Base-by-base conservation (phyloP, 371 early-diverging fungal genomes). In the Mortierella sp. region DNA sequence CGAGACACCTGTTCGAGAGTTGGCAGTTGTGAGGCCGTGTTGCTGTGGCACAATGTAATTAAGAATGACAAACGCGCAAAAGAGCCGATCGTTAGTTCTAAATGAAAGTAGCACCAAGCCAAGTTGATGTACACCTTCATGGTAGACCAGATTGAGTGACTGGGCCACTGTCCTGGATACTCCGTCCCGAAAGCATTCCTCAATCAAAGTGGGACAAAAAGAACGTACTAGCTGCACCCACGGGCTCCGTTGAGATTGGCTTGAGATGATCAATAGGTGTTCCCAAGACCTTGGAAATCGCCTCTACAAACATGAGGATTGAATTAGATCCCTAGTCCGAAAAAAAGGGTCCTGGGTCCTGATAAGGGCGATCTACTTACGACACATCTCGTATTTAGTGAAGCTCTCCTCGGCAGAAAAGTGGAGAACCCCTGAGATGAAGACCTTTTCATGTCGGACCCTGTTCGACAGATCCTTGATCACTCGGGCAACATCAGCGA, bases 321-420 rank as follows among this genome's bases (percentile, higher is more conserved):
- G 17, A 19, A 46, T 27, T 10, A 21, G 40, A 48, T n/a, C 34
- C 5, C 2, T 13, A 24, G 24, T 8, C 44, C 1, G 49, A 24
- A 54, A 31, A 46, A 25, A 43, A 34, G 34, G 10, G 34, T 4
- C 10, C 34, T 34, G 10, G n/a, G 4, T 34, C 34, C 34, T 34
- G 10, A 5, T 7, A 24, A 27, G 17, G 10, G n/a, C 24, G 4
- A 37, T 40, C 6, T 39, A 80, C 81, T 68, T 81, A 86, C 86
- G 80, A 64, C 92, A 90, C 79, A 95, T 92, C 45, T 87, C 84
- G 71, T 93, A 94, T 74, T 94, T 94, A 19, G 94, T 93, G 57
- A 84, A 83, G 49, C 65, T 57, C 68, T 92, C 90, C 49, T 83
- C 69, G 14, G 82, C 86, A 40, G 84, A 82, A 67, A 90, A 93